Evolutionary conservation across 768 basidiomycete genomes (phyloP), one percentile per base, ranked within the genome.

Genomic region (Termitomyces bulborhizus): DNA sequence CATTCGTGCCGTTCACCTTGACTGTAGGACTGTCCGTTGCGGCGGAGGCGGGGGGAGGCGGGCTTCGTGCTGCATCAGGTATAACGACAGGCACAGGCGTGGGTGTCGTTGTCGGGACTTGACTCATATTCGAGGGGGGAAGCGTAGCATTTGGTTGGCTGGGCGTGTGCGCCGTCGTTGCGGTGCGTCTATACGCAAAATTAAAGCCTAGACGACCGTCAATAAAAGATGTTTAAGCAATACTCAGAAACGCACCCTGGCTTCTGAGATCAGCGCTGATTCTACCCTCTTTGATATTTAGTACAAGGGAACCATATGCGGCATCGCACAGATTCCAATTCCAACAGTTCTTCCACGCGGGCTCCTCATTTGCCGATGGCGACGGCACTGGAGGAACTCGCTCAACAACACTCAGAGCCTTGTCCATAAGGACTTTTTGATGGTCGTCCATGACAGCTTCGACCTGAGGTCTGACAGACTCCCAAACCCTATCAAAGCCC

Each of bases 341-440:
- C 96, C 96, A 98, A 68, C 92, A 93, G 68, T 97, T 98, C 72
- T 98, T 99, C 97, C 97, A 99, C 0, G 91, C 86, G 3, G 88
- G 85, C 63, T 98, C 94, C 68, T 99, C 96, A 1, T 79, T 75
- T 7, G 79, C 75, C 0, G 74, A 77, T 5, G 79, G 76, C 21
- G 80, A 74, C 44, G 76, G 71, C 0, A 76, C 60, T 4, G 78
- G 72, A 1, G 95, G 95, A 6, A 97, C 72, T 45, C 91, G 83
- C 62, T 90, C 88, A 34, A 93, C 77, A 34, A 97, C 92, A 12
- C 81, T 82, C 44, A 98, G 73, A 0, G 91, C 90, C 74, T 98
- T 98, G 70, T 93, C 86, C 26, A 99, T 77, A 18, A 96, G 76
- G 32, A 90, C 79, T 24, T 88, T 83, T 70, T 98, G 96, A 58